Conservation (phyloP, 129 eudicot genomes). For the Tagetes patula region DNA sequence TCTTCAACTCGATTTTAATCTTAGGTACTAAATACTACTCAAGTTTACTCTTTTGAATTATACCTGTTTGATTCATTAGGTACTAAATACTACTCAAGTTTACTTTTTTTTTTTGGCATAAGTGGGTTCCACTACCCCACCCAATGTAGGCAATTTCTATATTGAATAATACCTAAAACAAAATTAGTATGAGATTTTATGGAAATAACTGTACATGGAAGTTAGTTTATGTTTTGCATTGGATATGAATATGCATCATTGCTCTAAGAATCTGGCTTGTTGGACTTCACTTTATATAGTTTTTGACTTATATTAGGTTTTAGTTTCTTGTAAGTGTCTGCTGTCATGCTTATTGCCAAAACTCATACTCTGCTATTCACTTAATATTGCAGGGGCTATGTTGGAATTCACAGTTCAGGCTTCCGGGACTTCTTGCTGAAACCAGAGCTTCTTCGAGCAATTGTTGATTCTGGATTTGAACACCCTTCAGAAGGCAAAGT, state of each 20-base stretch:
- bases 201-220: background rate
- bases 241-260: conserved; percentile 1
- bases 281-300: background rate
- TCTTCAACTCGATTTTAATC: too few relatives aligned
- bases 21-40: too few relatives aligned
- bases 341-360: background rate
- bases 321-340: background rate
- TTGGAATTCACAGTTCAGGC: conserved; percentile 91
- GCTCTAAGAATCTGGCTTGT: background rate
- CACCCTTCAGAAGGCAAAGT: conserved; percentile 97
- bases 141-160: background rate
- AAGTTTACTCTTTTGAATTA: background rate
- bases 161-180: background rate
- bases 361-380: conserved; percentile 1
- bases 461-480: conserved; percentile 88
- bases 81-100: background rate
- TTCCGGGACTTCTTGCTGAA: conserved; percentile 90
- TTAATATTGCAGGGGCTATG: conserved; percentile 66
- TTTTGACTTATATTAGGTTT: background rate
- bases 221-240: background rate
- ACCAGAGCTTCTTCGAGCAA: conserved; percentile 88
- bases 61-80: background rate
- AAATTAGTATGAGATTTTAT: background rate
- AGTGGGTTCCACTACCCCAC: background rate
- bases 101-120: background rate